These are phyloP conservation scores for Pholiota adiposa DNA, from an alignment of 1,284 basidiomycete species.

Conservation along the genomic window DNA sequence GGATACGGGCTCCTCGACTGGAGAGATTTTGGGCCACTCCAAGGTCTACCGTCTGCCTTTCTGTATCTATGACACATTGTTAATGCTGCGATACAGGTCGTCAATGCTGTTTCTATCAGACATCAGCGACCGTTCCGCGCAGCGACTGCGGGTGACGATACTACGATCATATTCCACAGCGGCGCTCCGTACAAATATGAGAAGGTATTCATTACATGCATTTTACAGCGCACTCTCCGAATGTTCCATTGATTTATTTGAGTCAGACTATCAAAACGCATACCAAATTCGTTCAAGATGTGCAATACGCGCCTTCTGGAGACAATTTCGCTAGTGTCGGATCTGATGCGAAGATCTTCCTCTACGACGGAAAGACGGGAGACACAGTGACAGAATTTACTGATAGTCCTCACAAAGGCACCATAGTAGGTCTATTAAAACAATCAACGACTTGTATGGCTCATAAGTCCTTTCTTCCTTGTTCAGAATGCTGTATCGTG, in stretches of 20 bases:
- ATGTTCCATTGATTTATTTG: neutral
- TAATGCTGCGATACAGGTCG: conserved; percentile 47
- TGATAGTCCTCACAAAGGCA: conserved; percentile 72
- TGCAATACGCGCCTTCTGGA: conserved; percentile 83
- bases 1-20: conserved; percentile 87
- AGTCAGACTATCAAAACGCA: conserved; percentile 84
- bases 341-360: conserved; percentile 87
- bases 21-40: conserved; percentile 93
- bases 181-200: conserved; percentile 91
- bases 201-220: conserved; percentile 61
- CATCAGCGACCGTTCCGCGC: conserved; percentile 92
- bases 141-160: conserved; percentile 87
- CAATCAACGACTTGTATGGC: no score
- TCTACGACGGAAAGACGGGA: conserved; percentile 93
- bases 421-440: conserved; percentile 73
- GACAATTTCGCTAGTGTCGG: conserved; percentile 89
- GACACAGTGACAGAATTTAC: conserved; percentile 75
- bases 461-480: no score
- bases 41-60: conserved; percentile 58
- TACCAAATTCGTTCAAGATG: conserved; percentile 93
- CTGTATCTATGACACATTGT: neutral
- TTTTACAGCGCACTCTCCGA: no score
- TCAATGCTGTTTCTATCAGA: conserved; percentile 93
- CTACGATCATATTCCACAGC: conserved; percentile 80
- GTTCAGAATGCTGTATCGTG: conserved; percentile 83